Percentiles rank a stretch among this genome's conserved stretches.
Conservation (phyloP, 129 eudicot genomes). For the Flaveria linearis region DNA sequence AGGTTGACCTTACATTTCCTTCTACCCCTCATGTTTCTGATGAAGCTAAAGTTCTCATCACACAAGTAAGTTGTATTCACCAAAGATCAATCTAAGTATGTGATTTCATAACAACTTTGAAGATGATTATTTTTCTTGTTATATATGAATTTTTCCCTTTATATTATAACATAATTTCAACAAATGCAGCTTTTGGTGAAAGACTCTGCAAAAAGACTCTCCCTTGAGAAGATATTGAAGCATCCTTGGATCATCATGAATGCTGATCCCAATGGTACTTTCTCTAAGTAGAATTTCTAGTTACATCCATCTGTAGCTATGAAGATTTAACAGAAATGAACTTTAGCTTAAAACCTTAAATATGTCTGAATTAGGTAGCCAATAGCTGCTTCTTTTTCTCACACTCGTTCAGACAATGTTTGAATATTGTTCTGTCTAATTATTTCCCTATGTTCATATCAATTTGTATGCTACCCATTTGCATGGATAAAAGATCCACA, state of each 20-base stretch:
- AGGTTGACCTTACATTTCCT: slow-evolving; percentile 83
- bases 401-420: neutral
- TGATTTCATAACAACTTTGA: neutral
- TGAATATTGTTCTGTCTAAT: slow-evolving; percentile 2
- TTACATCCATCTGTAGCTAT: neutral
- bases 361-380: slow-evolving; percentile 22
- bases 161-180: neutral
- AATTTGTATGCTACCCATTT: neutral
- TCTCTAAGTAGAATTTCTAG: slow-evolving; percentile 30
- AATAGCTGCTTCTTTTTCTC: slow-evolving; percentile 2
- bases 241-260: slow-evolving; percentile 89
- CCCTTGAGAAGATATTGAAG: slow-evolving; percentile 80
- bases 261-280: slow-evolving; percentile 58
- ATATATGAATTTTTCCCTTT: neutral
- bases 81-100: neutral
- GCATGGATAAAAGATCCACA: neutral
- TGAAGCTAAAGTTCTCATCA: slow-evolving; percentile 79
- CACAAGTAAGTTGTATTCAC: slow-evolving; percentile 44
- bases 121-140: neutral
- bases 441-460: neutral
- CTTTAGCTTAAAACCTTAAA: slow-evolving; percentile 5
- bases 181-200: slow-evolving; percentile 87
- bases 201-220: slow-evolving; percentile 83
- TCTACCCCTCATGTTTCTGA: slow-evolving; percentile 57
- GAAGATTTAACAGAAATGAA: slow-evolving; percentile 11